Percentiles rank a stretch among this genome's conserved stretches.
Evolutionary conservation across 805 yeast genomes (phyloP).

Genomic region (Kluyveromyces siamensis): DNA sequence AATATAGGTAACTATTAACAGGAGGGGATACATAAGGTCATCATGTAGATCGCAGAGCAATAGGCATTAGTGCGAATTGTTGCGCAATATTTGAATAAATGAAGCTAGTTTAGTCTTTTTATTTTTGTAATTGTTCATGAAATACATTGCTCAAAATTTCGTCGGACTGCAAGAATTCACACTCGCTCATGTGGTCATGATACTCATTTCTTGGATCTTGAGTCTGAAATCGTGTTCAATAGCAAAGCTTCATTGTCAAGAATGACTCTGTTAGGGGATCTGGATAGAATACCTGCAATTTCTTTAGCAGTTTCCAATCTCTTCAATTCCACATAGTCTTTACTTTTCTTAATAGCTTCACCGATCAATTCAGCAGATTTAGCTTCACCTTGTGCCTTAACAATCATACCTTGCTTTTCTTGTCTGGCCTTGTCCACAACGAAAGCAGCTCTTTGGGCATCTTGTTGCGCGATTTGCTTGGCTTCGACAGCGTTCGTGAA

Average conservation of each 20-base stretch:
- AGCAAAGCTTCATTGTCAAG: constrained; percentile 88
- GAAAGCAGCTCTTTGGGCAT: constrained; percentile 97
- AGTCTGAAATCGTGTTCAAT: constrained; percentile 78
- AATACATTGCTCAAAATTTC: neutral
- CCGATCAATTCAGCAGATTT: constrained; percentile 96
- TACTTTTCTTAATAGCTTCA: constrained; percentile 95
- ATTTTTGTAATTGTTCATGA: too few species aligned
- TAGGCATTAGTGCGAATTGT: too few species aligned
- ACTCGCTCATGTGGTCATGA: neutral
- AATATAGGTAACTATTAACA: neutral
- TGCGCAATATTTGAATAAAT: too few species aligned
- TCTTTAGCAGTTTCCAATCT: constrained; percentile 96
- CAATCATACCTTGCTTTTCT: constrained; percentile 95
- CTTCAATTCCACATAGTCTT: constrained; percentile 92
- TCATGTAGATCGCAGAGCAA: neutral
- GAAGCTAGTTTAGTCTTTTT: neutral
- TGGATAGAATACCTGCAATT: constrained; percentile 76
- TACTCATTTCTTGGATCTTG: constrained; percentile 36
- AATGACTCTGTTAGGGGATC: constrained; percentile 84
- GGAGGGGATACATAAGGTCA: neutral
- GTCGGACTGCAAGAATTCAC: neutral
- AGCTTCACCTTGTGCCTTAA: constrained; percentile 97
- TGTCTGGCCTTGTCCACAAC: constrained; percentile 95
- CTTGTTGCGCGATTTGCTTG: constrained; percentile 98
- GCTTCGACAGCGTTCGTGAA: constrained; percentile 97